Conservation (phyloP, 208 protist genomes). For the Porcisia hertigi region DNA sequence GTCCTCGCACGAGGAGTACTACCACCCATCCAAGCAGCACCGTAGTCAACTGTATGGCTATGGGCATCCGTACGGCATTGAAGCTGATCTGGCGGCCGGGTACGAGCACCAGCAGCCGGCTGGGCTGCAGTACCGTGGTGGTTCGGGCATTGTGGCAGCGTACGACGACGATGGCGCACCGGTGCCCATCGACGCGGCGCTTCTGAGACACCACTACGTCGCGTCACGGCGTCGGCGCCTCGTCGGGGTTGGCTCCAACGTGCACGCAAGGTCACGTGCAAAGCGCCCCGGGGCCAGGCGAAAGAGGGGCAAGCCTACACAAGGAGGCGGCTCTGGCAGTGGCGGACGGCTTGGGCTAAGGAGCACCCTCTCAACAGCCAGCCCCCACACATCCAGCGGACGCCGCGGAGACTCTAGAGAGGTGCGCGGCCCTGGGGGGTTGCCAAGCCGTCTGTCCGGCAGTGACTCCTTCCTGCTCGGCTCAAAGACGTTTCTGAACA, state of each 20-base stretch:
- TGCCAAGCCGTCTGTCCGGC: background rate
- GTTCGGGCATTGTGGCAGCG: background rate
- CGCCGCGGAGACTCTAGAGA: background rate
- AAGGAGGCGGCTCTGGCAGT: background rate
- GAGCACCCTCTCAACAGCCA: background rate
- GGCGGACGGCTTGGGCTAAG: background rate
- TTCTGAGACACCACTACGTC: background rate
- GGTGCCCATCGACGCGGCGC: background rate
- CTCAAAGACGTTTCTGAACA: background rate
- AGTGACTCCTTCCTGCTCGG: background rate
- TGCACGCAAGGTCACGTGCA: background rate
- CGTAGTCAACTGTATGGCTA: background rate
- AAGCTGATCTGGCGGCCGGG: background rate
- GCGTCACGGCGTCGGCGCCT: constrained; percentile 13
- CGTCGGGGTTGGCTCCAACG: background rate
- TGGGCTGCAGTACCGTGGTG: background rate
- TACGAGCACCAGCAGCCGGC: background rate
- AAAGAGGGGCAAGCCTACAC: background rate
- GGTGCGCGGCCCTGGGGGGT: background rate
- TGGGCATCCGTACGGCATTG: background rate
- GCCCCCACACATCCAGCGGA: background rate
- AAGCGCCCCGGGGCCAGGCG: background rate
- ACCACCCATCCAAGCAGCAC: background rate
- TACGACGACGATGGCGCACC: constrained; percentile 5
- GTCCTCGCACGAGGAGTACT: background rate